Evolutionary conservation across 495 filamentous ascomycete genomes (phyloP), one percentile per base, ranked within the genome.

Genomic region (Neurospora cerealis): DNA sequence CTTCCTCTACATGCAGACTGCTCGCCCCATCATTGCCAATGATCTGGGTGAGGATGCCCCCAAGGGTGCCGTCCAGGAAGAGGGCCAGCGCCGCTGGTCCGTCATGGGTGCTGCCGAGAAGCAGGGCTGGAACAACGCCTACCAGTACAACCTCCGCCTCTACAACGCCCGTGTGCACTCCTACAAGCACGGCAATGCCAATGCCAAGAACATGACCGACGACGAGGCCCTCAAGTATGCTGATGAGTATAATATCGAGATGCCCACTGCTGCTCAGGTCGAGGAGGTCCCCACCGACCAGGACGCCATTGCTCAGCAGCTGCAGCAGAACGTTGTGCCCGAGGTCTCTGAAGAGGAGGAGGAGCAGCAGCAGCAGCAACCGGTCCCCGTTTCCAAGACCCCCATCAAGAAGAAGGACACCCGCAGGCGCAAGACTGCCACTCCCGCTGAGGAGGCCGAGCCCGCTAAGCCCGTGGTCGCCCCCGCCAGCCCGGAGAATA

Each of bases 1-100:
- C 83, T 97, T 99, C 85, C 85, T 98, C 41, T 98, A 92, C 85
- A 93, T 96, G 86, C 90, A 96, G 77, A 89, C 89, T 41, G 94
- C 93, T 62, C 92, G 96, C 37, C 82, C 87, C 24, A 88, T 89
- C 78, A 94, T 98, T 75, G 90, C 90, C 34, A 85, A 83, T 9
- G 94, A 97, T 73, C 85, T 98, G 24, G 93, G 91, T 15, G 78
- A 86, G 3, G 85, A 88, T 42, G 88, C 89, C 4, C 89, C 89
- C 73, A 92, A 93, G 74, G 92, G 91, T 76, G 91, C 95, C 69
- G 90, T 97, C 19, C 88, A 92, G 74, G 89, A 91, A 32, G 94
- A 97, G 83, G 92, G 93, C 10, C 93, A 91, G 73, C 87, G 87
- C 69, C 88, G 95, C 74, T 97, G 96, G 96, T 83, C 88, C 66